Conservation (phyloP, 2,329 filamentous ascomycete genomes). For the Pseudogymnoascus sp. region DNA sequence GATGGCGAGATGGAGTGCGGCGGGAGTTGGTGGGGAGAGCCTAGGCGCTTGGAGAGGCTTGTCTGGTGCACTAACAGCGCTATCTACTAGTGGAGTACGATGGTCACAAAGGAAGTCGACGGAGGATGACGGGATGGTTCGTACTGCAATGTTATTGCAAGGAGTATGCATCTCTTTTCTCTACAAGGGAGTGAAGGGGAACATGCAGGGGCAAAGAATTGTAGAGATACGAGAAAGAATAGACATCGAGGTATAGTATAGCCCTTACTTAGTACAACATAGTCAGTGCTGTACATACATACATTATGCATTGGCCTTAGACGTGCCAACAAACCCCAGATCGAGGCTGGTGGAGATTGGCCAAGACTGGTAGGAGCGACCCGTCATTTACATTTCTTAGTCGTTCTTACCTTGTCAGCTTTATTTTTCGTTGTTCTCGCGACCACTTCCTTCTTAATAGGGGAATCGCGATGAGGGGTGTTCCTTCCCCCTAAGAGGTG, state of each 20-base stretch:
- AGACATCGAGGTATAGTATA: not conserved
- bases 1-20: not conserved
- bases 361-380: not conserved
- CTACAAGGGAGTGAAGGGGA: not conserved
- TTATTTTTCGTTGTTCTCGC: not conserved
- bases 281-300: not conserved
- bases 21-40: not conserved
- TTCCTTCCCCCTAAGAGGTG: not conserved
- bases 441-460: not conserved
- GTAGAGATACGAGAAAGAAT: not conserved
- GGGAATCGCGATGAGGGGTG: not conserved
- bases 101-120: not conserved
- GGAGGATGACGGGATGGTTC: not conserved
- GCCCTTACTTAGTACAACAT: too few relatives aligned
- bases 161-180: not conserved
- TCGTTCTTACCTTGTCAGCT: not conserved
- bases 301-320: not conserved
- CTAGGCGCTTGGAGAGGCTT: slow-evolving; percentile 5
- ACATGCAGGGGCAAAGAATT: not conserved
- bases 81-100: not conserved
- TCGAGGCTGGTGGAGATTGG: not conserved
- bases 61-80: not conserved
- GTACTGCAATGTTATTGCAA: not conserved
- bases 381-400: not conserved
- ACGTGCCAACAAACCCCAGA: not conserved